Evolutionary conservation across 176 grass and related monocot genomes (phyloP).

Genomic region (Musa acuminata): DNA sequence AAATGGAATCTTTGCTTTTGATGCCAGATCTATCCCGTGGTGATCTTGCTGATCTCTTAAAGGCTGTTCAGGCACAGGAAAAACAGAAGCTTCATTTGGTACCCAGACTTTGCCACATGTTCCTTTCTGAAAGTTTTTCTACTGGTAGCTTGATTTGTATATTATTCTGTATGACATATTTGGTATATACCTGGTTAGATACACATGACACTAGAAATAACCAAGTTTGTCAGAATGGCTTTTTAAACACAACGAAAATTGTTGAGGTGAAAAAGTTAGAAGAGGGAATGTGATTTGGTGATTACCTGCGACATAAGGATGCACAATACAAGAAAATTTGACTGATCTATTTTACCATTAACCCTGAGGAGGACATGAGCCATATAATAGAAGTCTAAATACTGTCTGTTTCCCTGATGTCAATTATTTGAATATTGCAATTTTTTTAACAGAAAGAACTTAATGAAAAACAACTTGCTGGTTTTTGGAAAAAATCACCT

Average conservation of each 20-base stretch:
- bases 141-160: not conserved
- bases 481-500: not conserved
- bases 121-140: not conserved
- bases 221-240: not conserved
- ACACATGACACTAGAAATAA: not conserved
- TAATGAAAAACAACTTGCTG: not conserved
- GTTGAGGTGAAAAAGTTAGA: not conserved
- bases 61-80: conserved; percentile 72
- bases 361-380: not conserved
- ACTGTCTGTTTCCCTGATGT: not conserved
- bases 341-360: not conserved
- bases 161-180: not conserved
- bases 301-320: not conserved
- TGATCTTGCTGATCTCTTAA: conserved; percentile 79
- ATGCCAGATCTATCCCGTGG: conserved; percentile 45
- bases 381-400: not conserved
- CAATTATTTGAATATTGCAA: not conserved
- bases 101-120: conserved; percentile 20
- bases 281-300: not conserved
- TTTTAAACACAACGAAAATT: not conserved
- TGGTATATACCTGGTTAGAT: not conserved
- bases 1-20: conserved; percentile 63
- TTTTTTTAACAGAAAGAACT: not conserved
- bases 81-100: conserved; percentile 92
- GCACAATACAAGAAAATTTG: not conserved